Conservation (phyloP, 116 monocot genomes). For the Zostera marina region DNA sequence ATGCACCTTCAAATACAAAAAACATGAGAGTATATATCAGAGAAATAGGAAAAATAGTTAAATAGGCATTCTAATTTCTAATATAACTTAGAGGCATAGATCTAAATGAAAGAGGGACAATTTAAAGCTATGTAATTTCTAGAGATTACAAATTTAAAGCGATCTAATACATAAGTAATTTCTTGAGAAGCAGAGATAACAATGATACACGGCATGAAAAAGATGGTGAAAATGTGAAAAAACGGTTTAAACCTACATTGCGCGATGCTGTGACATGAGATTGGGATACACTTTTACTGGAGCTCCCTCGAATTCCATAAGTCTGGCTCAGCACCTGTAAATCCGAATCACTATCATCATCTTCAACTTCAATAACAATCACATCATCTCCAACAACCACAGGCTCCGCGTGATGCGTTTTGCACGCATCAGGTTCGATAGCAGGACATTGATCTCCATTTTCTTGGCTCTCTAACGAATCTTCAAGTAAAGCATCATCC, state of each 20-base stretch:
- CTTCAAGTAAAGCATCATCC: too few species aligned
- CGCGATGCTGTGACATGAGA: background rate
- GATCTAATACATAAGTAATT: too few species aligned
- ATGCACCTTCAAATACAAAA: conserved; percentile 10
- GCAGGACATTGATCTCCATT: too few species aligned
- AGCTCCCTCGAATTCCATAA: background rate
- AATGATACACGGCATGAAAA: background rate
- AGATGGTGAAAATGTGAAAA: background rate
- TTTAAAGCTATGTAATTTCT: too few species aligned
- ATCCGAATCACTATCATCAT: conserved; percentile 31
- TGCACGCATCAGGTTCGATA: background rate
- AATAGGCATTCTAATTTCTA: background rate
- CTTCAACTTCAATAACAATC: background rate
- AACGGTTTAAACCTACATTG: background rate
- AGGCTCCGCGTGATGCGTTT: background rate
- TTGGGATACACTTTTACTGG: background rate
- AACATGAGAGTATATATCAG: background rate
- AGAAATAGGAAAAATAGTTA: background rate
- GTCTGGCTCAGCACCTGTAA: conserved; percentile 53
- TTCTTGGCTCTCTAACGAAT: too few species aligned
- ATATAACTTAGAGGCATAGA: too few species aligned
- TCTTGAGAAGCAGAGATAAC: too few species aligned
- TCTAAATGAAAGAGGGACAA: too few species aligned
- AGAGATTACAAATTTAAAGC: too few species aligned
- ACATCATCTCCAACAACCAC: background rate